phyloP scores from a whole-genome alignment of 257 asterid genomes.

The Rehmannia glutinosa region DNA sequence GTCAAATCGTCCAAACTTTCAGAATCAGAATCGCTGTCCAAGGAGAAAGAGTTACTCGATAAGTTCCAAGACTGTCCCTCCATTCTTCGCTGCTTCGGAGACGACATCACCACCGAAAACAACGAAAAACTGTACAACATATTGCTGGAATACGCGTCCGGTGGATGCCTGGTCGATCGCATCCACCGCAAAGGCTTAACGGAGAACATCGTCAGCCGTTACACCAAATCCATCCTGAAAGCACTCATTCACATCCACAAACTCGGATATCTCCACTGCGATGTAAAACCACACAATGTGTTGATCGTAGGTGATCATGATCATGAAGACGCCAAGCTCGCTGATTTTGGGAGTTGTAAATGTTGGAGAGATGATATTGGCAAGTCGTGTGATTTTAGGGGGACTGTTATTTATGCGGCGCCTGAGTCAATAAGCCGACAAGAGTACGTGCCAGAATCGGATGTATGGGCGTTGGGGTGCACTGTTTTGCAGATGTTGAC shows the following conservation, averaged over 20 bases:
- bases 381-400: too few species aligned
- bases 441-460: constrained; percentile 45
- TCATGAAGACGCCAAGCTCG: too few species aligned
- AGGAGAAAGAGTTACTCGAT: constrained; percentile 10
- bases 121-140: too few species aligned
- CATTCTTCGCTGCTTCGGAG: constrained; percentile 13
- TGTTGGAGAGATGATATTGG: constrained; percentile 24
- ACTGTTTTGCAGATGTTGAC: constrained; percentile 14
- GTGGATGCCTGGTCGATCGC: constrained; percentile 26
- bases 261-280: constrained; percentile 53
- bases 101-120: too few species aligned
- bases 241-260: constrained; percentile 19
- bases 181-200: constrained; percentile 13
- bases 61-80: not conserved
- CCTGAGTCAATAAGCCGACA: constrained; percentile 76
- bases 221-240: not conserved
- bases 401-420: constrained; percentile 81
- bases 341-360: too few species aligned
- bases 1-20: constrained; percentile 44
- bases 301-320: constrained; percentile 29
- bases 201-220: constrained; percentile 18
- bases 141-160: too few species aligned
- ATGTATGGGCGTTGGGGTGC: constrained; percentile 85
- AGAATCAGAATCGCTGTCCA: not conserved
- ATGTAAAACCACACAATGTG: constrained; percentile 78